Evolutionary conservation across 768 basidiomycete genomes (phyloP), one percentile per base, ranked within the genome.

Genomic region (Coprinellus aureogranulatus): DNA sequence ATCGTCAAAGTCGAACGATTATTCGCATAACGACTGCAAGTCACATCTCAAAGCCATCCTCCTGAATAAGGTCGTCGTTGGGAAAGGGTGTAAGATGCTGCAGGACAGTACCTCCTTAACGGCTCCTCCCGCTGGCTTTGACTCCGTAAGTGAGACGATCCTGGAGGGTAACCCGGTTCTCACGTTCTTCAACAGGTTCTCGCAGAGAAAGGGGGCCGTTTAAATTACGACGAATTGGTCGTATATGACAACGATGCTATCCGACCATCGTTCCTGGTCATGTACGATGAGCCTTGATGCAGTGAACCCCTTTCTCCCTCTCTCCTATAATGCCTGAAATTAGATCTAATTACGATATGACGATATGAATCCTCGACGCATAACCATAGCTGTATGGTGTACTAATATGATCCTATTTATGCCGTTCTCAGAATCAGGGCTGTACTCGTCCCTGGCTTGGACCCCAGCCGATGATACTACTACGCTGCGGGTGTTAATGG

Each of bases 1-100:
- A 1, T 88, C 88, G n/a, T 89, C 87, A 6, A 89, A 89, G 80
- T 86, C 87, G 18, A 84, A 88, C 58, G 87, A 89, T 68, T 89
- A 89, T 65, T 86, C 86, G 11, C 75, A 72, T 52, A 87, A 86
- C 58, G 75, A 79, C 53, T 80, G 78, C 59, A 70, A 77, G 42
- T 87, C 84, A 0, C 67, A 69, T 18, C 68, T 82, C 60, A 87
- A 87, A 61, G 83, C 84, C 0, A 86, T 89, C 39, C 76, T 89
- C n/a, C 70, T 89, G 53, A 89, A 88, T 70, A 89, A 88, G 64
- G 87, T 89, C 20, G 74, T 88, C 14, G 87, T 88, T 23, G 87
- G 87, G 26, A 86, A 82, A 62, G 87, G 86, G 3, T 83, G 78
- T 63, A 90, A 88, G 68, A 73, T 88, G 73, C 75, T 79, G 27